These are phyloP conservation scores for Sisymbrium irio DNA, from an alignment of 345 rosid species.

Conservation along the genomic window DNA sequence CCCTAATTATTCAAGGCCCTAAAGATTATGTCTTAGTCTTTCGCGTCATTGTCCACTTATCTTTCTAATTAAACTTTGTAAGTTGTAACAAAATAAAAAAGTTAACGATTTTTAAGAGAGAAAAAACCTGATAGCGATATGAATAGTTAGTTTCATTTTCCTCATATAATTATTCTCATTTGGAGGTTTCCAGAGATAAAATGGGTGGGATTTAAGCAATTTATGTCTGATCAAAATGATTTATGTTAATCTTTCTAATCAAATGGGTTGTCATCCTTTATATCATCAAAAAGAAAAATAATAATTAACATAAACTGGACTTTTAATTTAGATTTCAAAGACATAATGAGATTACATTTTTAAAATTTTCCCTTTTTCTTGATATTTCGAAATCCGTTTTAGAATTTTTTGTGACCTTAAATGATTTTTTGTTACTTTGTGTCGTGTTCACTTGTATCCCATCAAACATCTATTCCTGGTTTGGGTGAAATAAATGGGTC, in stretches of 20 bases:
- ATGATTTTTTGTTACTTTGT: constrained; percentile 20
- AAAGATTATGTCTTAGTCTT: constrained; percentile 31
- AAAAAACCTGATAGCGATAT: not conserved
- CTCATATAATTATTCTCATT: not conserved
- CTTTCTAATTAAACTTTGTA: constrained; percentile 11
- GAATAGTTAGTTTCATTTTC: constrained; percentile 17
- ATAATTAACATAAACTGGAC: constrained; percentile 23
- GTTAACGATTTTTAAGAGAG: not conserved
- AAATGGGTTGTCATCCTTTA: constrained; percentile 30
- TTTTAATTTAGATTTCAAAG: constrained; percentile 35
- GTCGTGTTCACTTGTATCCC: constrained; percentile 36
- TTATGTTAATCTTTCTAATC: constrained; percentile 29
- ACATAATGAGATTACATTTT: constrained; percentile 32
- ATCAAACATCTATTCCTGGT: constrained; percentile 36
- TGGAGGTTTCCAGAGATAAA: constrained; percentile 12
- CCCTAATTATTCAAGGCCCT: constrained; percentile 30
- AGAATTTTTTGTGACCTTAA: constrained; percentile 6
- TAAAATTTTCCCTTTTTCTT: not conserved
- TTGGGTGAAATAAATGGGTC: constrained; percentile 20
- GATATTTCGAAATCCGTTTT: constrained; percentile 8
- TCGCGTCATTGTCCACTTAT: constrained; percentile 34
- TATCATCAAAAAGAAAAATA: constrained; percentile 18
- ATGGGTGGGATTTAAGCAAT: constrained; percentile 17
- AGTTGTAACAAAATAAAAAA: no score
- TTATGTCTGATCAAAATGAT: constrained; percentile 9